phyloP scores from a whole-genome alignment of 306 rosid species.

The Dryas octopetala region DNA sequence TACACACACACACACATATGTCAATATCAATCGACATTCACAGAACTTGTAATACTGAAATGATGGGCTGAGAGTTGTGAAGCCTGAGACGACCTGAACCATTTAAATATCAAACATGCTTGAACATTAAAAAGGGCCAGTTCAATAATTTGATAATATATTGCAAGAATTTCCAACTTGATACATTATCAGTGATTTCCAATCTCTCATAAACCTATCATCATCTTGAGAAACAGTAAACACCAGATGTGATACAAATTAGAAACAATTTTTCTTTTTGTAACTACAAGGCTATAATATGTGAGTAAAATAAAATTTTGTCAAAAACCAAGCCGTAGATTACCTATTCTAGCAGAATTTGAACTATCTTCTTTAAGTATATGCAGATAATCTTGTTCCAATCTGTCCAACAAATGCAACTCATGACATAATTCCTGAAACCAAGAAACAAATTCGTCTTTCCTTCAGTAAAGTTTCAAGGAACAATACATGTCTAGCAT shows the following conservation, averaged over 20 bases:
- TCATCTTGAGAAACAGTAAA: neutral
- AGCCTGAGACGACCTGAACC: no score
- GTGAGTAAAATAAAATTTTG: neutral
- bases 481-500: neutral
- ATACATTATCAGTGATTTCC: neutral
- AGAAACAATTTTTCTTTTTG: neutral
- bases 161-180: neutral
- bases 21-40: no score
- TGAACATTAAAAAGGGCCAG: neutral
- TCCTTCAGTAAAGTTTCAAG: slow-evolving; percentile 25
- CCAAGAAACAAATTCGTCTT: slow-evolving; percentile 18
- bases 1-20: no score
- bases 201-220: neutral
- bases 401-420: slow-evolving; percentile 65
- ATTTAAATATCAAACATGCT: no score
- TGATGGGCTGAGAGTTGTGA: no score
- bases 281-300: neutral
- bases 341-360: slow-evolving; percentile 69
- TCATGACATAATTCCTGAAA: slow-evolving; percentile 79
- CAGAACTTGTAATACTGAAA: no score
- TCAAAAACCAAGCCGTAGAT: slow-evolving; percentile 14
- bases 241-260: neutral
- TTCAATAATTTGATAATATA: neutral
- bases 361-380: slow-evolving; percentile 68
- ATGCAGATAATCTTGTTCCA: slow-evolving; percentile 67